phyloP scores from a whole-genome alignment of 305 asterid species.

The Fraxinus latifolia region DNA sequence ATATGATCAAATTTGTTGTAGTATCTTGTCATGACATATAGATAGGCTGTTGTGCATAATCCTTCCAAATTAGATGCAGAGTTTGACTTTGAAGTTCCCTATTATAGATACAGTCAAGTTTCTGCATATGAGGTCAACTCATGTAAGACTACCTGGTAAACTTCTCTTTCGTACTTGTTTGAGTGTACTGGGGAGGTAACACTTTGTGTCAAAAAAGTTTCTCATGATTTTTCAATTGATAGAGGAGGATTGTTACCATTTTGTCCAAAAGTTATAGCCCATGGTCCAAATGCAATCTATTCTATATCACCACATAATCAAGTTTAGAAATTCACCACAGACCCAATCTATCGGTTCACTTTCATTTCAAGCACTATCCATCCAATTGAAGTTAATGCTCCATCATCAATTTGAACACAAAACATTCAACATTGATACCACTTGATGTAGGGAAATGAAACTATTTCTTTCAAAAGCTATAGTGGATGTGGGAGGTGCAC shows the following conservation, averaged over 20 bases:
- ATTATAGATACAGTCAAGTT: background rate
- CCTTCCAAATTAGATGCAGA: background rate
- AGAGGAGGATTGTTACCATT: background rate
- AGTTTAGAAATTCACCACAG: background rate
- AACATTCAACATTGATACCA: background rate
- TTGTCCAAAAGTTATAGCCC: background rate
- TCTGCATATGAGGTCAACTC: background rate
- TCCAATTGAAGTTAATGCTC: background rate
- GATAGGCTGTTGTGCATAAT: background rate
- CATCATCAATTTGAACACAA: background rate
- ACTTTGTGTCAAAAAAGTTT: background rate
- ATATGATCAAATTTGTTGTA: background rate
- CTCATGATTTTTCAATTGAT: background rate
- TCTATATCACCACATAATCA: background rate
- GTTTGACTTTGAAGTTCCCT: background rate
- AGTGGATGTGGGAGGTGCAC: background rate
- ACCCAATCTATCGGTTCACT: background rate
- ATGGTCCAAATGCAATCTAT: background rate
- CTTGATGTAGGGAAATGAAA: background rate
- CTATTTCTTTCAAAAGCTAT: background rate
- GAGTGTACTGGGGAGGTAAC: background rate
- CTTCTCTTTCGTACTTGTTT: background rate
- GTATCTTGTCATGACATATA: background rate
- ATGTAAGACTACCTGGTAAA: background rate
- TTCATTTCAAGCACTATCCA: background rate